Evolutionary conservation across 2,329 filamentous ascomycete genomes (phyloP).

Genomic region (Fusarium begoniae): DNA sequence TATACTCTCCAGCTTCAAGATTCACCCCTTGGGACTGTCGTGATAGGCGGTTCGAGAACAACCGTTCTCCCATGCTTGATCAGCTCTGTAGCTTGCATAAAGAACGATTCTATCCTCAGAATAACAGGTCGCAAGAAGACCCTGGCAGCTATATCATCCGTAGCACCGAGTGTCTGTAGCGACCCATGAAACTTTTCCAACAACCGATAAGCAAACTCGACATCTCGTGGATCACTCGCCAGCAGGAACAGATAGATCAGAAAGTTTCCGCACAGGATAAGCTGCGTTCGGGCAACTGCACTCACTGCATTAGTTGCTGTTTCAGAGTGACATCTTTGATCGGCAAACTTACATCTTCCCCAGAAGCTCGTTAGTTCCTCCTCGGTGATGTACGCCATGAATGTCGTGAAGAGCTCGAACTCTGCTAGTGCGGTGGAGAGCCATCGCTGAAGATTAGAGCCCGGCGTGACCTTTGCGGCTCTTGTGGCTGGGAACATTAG

Average conservation of each 20-base stretch:
- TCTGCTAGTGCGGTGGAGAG: conserved; percentile 47
- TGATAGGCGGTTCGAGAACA: conserved; percentile 21
- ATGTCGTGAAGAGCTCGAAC: conserved; percentile 50
- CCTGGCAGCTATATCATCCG: conserved; percentile 45
- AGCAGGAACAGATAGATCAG: conserved; percentile 59
- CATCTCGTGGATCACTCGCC: conserved; percentile 48
- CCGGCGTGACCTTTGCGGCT: conserved; percentile 49
- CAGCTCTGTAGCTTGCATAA: conserved; percentile 47
- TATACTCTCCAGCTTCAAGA: not conserved
- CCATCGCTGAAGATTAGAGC: conserved; percentile 50
- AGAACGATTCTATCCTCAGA: conserved; percentile 53
- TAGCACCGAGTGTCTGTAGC: conserved; percentile 47
- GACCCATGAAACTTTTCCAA: conserved; percentile 50
- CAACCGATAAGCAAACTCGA: conserved; percentile 49
- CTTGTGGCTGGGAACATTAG: conserved; percentile 58
- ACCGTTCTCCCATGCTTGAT: conserved; percentile 36
- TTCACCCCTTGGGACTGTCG: conserved; percentile 8
- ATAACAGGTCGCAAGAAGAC: conserved; percentile 49
- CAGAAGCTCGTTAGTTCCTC: conserved; percentile 54
- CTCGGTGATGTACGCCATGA: conserved; percentile 49
- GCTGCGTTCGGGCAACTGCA: conserved; percentile 51
- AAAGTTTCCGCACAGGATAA: conserved; percentile 59
- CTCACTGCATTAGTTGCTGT: not conserved
- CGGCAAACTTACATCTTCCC: conserved; percentile 53
- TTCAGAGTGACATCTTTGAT: not conserved